phyloP scores from a whole-genome alignment of 2,329 filamentous ascomycete genomes.

The Blumeriella jaapii region DNA sequence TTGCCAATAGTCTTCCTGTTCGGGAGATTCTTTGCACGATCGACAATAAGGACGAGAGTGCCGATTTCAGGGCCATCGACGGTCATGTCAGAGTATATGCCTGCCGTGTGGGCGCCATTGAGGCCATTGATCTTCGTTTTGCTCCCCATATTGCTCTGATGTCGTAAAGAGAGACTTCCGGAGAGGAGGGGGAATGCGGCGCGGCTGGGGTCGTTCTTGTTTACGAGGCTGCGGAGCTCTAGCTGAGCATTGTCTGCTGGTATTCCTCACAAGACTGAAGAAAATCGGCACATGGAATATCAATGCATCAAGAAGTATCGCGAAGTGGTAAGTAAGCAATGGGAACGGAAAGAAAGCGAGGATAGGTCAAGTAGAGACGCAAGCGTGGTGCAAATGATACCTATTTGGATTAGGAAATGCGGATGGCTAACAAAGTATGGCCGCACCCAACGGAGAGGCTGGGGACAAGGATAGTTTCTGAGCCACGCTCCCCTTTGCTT shows the following conservation, averaged over 20 bases:
- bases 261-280: too few species aligned
- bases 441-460: too few species aligned
- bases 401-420: too few species aligned
- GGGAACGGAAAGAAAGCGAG: too few species aligned
- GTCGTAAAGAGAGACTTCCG: slow-evolving; percentile 5
- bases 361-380: too few species aligned
- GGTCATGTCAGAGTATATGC: slow-evolving; percentile 89
- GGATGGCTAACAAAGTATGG: too few species aligned
- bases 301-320: too few species aligned
- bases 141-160: slow-evolving; percentile 33
- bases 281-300: slow-evolving; percentile 4
- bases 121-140: slow-evolving; percentile 44
- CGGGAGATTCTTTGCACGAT: slow-evolving; percentile 91
- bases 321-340: too few species aligned
- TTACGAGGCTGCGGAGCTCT: slow-evolving; percentile 16
- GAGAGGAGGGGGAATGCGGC: slow-evolving; percentile 1
- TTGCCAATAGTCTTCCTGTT: slow-evolving; percentile 97
- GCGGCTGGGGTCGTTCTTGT: slow-evolving; percentile 8
- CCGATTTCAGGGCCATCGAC: slow-evolving; percentile 89
- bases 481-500: too few species aligned
- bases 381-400: too few species aligned
- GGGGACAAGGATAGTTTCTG: too few species aligned
- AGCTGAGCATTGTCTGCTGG: slow-evolving; percentile 18
- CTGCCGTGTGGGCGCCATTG: slow-evolving; percentile 67
- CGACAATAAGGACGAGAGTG: slow-evolving; percentile 82